Base-by-base conservation (phyloP, 2,329 filamentous ascomycete species). In the Aspergillus sp. region DNA sequence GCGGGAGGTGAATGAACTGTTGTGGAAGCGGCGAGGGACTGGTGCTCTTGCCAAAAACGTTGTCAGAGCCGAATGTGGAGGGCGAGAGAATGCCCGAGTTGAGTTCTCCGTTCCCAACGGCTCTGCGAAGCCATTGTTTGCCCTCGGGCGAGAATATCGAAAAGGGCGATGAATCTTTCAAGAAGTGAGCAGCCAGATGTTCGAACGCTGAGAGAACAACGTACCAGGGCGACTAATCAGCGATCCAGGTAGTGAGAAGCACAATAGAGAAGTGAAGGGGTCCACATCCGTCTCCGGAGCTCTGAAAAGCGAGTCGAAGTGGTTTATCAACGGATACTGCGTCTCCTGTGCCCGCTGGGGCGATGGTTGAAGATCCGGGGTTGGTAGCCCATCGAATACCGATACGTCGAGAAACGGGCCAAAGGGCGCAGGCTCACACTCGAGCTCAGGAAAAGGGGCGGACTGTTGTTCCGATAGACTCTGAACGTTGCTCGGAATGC, bases 171-270 rank as follows among this genome's bases (percentile, higher is more conserved):
- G 57, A 31, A 17, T 15, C 38, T 46, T 8, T 13, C 9, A n/a
- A 13, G 11, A 2, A 2, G 22, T 48, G 6, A 48, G 46, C n/a
- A 15, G 3, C 19, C 7, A 3, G 19, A n/a, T 11, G 6, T 4
- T 19, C 0, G 4, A 46, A 22, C 2, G 17, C 8, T 2, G 3
- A 48, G 9, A 15, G 6, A 15, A 2, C 13, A 15, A 50, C 25
- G 9, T 41, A 28, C 46, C 43, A 43, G 50, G 30, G 9, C 11
- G 8, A 19, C 46, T 43, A 17, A 59, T 25, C n/a, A 59, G 50
- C 7, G 38, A 52, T 30, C 57, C 23, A 6, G 57, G 57, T 13
- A 59, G 45, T 15, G 50, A 19, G 17, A 59, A 59, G n/a, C 50
- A 46, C 3, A 23, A 41, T 13, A 57, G 28, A 34, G 30, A 38